These are phyloP conservation scores for Daldinia bambusicola DNA, from an alignment of 495 filamentous ascomycete species.

Conservation along the genomic window DNA sequence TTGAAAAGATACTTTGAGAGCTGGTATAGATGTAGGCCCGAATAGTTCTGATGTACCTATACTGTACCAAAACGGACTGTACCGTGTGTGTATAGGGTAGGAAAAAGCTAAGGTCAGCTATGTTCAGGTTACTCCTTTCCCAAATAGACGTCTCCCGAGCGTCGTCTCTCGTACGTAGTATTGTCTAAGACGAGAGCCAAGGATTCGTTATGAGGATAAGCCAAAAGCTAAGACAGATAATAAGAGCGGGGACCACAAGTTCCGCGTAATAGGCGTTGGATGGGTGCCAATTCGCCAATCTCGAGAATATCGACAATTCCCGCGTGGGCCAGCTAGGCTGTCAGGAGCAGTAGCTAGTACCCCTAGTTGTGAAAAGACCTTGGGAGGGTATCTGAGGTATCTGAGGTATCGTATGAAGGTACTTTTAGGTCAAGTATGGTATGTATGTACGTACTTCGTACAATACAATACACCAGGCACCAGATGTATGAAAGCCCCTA, in stretches of 20 bases:
- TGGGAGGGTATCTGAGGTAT: neutral
- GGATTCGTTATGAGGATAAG: slow-evolving; percentile 35
- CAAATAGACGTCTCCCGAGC: slow-evolving; percentile 17
- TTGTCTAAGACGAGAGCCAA: slow-evolving; percentile 25
- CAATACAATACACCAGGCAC: neutral
- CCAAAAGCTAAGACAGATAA: slow-evolving; percentile 35
- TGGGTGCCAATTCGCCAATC: slow-evolving; percentile 35
- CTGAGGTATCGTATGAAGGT: neutral
- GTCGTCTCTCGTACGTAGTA: slow-evolving; percentile 33
- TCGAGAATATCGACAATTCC: slow-evolving; percentile 35
- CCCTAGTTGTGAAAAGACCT: neutral
- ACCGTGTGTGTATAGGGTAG: slow-evolving; percentile 19
- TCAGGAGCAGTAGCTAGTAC: neutral
- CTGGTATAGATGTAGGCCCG: slow-evolving; percentile 35
- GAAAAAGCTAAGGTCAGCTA: slow-evolving; percentile 39
- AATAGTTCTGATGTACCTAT: slow-evolving; percentile 35
- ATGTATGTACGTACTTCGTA: slow-evolving; percentile 10
- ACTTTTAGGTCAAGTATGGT: neutral
- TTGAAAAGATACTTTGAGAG: slow-evolving; percentile 15
- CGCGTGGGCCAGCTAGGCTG: slow-evolving; percentile 31
- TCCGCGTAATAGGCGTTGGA: slow-evolving; percentile 9
- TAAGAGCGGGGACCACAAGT: slow-evolving; percentile 38
- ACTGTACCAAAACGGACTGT: slow-evolving; percentile 23
- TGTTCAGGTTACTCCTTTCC: slow-evolving; percentile 28
- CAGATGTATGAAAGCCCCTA: slow-evolving; percentile 20